A percentile compares a stretch with the other conserved stretches of the same genome.
phyloP scores from a whole-genome alignment of 352 stramenopile genomes.

The Phytophthora syringae region DNA sequence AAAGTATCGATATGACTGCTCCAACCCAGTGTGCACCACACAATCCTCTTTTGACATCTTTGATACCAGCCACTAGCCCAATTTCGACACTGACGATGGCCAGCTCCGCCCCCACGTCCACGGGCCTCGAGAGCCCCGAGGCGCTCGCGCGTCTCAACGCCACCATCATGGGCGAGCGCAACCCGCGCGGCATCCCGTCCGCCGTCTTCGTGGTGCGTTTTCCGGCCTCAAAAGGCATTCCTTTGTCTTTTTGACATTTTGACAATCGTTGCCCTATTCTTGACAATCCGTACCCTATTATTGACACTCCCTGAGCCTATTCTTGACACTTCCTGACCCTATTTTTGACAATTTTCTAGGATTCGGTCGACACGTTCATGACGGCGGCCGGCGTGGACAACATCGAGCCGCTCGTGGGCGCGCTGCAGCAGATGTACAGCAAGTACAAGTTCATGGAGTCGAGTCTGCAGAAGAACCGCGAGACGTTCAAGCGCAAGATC shows the following conservation, averaged over 20 bases:
- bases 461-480: constrained; percentile 84
- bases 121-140: constrained; percentile 70
- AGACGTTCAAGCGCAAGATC: constrained; percentile 91
- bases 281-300: not conserved
- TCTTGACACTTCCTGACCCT: too few relatives aligned
- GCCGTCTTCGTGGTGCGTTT: constrained; percentile 79
- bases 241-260: not conserved
- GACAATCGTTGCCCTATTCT: constrained; percentile 2
- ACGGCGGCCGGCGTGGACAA: constrained; percentile 50
- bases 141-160: constrained; percentile 73
- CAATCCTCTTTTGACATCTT: not conserved
- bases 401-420: constrained; percentile 81
- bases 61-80: constrained; percentile 27
- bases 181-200: constrained; percentile 78
- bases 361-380: constrained; percentile 80
- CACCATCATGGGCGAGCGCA: constrained; percentile 80
- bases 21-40: not conserved
- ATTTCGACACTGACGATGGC: constrained; percentile 21
- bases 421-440: constrained; percentile 89
- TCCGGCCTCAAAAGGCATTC: not conserved
- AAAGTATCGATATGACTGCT: not conserved
- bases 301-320: not conserved
- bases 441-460: constrained; percentile 94
- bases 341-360: constrained; percentile 37
- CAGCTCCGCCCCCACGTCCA: constrained; percentile 36